phyloP scores from a whole-genome alignment of 2,329 filamentous ascomycete genomes.

The Microdochium nivale region DNA sequence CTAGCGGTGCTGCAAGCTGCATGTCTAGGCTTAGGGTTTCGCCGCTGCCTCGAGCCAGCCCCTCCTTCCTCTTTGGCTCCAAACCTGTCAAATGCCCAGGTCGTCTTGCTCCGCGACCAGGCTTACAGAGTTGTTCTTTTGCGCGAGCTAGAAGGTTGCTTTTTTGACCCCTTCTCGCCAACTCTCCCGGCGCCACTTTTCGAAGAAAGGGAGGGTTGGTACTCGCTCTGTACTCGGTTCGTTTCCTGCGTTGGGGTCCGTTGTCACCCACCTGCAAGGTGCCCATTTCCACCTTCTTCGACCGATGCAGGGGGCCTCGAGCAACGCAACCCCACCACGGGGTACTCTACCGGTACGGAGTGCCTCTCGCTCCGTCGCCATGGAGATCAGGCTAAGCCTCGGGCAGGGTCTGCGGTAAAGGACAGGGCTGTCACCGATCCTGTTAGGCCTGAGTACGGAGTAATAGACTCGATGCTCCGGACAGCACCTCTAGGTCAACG shows the following conservation, averaged over 20 bases:
- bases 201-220: neutral
- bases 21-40: neutral
- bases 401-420: neutral
- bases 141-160: no score
- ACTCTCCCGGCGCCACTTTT: no score
- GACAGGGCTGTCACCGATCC: neutral
- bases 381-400: neutral
- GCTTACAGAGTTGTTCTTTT: neutral
- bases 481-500: no score
- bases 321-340: neutral
- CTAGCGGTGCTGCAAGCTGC: no score
- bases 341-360: neutral
- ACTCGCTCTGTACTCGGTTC: neutral
- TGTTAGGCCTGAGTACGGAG: no score
- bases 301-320: neutral
- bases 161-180: no score
- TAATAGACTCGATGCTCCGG: no score
- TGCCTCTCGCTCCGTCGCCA: neutral
- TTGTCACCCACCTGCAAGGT: no score
- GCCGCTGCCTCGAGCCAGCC: neutral
- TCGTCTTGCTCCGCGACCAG: neutral
- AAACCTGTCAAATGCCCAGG: neutral
- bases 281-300: no score
- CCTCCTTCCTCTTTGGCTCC: neutral
- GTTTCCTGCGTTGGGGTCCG: neutral